These are phyloP conservation scores for Epichloe festucae DNA, from an alignment of 2,329 filamentous ascomycete species.

Conservation along the genomic window DNA sequence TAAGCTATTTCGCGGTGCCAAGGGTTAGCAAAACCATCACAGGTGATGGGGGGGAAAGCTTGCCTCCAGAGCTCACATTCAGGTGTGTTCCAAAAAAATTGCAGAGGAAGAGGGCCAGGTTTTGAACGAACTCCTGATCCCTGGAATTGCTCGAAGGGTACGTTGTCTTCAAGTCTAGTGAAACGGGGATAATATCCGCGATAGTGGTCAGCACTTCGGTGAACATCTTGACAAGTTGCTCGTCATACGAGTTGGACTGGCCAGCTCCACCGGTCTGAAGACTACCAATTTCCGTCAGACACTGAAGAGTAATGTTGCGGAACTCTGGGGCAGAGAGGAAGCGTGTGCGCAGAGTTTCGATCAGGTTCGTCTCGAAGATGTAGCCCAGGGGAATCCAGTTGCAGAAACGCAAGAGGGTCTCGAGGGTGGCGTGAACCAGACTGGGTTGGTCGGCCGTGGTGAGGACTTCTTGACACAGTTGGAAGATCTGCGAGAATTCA, in stretches of 20 bases:
- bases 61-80: conserved; percentile 38
- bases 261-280: conserved; percentile 66
- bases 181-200: conserved; percentile 81
- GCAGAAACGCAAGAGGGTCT: conserved; percentile 89
- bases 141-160: conserved; percentile 83
- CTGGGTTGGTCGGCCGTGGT: conserved; percentile 79
- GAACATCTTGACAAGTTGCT: conserved; percentile 96
- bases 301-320: conserved; percentile 92
- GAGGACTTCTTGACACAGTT: conserved; percentile 90
- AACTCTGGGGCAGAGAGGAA: conserved; percentile 93
- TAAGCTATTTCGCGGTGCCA: conserved; percentile 42
- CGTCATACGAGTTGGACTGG: conserved; percentile 66
- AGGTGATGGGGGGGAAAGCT: background rate
- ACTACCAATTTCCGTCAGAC: conserved; percentile 91
- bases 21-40: background rate
- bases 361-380: conserved; percentile 95
- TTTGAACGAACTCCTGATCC: conserved; percentile 97
- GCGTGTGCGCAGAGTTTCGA: conserved; percentile 82
- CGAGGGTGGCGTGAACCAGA: conserved; percentile 89
- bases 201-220: conserved; percentile 91
- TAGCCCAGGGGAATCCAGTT: conserved; percentile 99
- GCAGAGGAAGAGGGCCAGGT: conserved; percentile 86
- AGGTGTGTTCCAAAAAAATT: conserved; percentile 98
- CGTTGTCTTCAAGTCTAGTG: conserved; percentile 79
- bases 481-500: conserved; percentile 97